Evolutionary conservation across 2,329 filamentous ascomycete genomes (phyloP).

Genomic region (Pochonia chlamydosporia): DNA sequence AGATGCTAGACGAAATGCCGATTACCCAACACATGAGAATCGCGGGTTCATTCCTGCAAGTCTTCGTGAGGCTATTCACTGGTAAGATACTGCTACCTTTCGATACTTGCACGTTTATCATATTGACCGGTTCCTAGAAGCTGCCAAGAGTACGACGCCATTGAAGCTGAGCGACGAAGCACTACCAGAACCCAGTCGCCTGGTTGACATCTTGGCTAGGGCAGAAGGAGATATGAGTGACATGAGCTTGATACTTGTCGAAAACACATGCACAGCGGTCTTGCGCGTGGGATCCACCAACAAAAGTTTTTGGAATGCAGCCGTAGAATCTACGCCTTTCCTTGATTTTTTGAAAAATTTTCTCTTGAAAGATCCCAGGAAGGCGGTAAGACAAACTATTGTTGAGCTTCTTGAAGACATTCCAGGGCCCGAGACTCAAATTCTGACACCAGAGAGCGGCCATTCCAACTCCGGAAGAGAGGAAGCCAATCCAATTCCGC

Average conservation of each 20-base stretch:
- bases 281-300: slow-evolving; percentile 22
- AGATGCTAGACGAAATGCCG: slow-evolving; percentile 38
- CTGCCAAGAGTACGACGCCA: neutral
- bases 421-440: slow-evolving; percentile 11
- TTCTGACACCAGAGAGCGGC: neutral
- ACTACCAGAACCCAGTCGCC: slow-evolving; percentile 8
- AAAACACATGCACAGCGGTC: slow-evolving; percentile 20
- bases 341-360: slow-evolving; percentile 16
- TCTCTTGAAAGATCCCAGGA: slow-evolving; percentile 22
- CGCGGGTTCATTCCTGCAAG: slow-evolving; percentile 20
- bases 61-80: slow-evolving; percentile 21
- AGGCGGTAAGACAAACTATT: slow-evolving; percentile 21
- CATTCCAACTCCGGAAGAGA: neutral
- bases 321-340: slow-evolving; percentile 17
- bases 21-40: slow-evolving; percentile 19
- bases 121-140: neutral
- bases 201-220: slow-evolving; percentile 19
- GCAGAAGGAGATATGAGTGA: slow-evolving; percentile 18
- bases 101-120: neutral
- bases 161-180: slow-evolving; percentile 7
- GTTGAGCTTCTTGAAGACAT: slow-evolving; percentile 28
- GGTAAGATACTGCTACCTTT: slow-evolving; percentile 13
- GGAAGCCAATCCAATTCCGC: slow-evolving; percentile 10
- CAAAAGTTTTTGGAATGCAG: slow-evolving; percentile 22
- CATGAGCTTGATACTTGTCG: slow-evolving; percentile 18